phyloP scores from a whole-genome alignment of 208 protist genomes.

The Trichomonas vaginalis region DNA sequence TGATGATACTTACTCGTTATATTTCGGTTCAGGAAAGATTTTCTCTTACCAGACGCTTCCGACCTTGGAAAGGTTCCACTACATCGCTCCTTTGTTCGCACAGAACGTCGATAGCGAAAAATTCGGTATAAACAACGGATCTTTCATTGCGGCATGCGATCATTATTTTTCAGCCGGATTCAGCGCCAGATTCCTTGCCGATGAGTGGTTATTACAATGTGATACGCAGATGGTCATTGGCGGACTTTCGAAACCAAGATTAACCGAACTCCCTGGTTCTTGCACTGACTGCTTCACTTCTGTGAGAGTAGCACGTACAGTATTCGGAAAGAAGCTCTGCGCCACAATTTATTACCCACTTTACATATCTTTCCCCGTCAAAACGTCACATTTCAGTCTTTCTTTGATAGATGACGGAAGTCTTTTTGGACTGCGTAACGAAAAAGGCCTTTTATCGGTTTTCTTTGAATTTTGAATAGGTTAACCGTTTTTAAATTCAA shows the following conservation, averaged over 20 bases:
- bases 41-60: neutral
- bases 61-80: neutral
- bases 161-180: neutral
- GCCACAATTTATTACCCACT: neutral
- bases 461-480: too few species aligned
- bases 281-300: neutral
- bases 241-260: neutral
- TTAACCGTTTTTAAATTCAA: too few species aligned
- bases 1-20: neutral
- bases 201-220: neutral
- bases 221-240: neutral
- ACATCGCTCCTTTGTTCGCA: neutral
- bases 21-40: neutral
- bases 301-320: neutral
- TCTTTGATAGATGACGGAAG: neutral
- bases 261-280: neutral
- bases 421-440: neutral
- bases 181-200: neutral
- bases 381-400: neutral
- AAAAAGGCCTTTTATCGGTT: too few species aligned
- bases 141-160: neutral
- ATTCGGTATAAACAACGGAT: neutral
- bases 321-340: neutral
- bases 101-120: neutral
- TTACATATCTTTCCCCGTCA: neutral